Conservation (phyloP, 306 rosid genomes). For the Adenanthera pavonina region DNA sequence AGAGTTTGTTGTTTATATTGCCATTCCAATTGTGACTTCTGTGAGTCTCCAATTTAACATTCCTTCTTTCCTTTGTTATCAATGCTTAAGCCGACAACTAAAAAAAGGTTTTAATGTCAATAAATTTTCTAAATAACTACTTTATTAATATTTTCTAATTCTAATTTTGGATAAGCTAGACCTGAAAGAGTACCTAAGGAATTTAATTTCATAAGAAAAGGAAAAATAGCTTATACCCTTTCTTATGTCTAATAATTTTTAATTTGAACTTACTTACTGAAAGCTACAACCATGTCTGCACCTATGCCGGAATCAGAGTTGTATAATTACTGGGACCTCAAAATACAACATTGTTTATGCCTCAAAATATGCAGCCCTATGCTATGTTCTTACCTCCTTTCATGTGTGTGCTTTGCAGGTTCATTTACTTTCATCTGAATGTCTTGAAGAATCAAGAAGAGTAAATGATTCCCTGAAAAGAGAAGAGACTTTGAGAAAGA, state of each 20-base stretch:
- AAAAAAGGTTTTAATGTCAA: not conserved
- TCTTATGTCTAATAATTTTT: constrained; percentile 9
- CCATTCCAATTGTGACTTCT: constrained; percentile 25
- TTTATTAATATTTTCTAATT: constrained; percentile 5
- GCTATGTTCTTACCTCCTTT: constrained; percentile 9
- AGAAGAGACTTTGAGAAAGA: constrained; percentile 68
- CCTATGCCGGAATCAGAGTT: constrained; percentile 32
- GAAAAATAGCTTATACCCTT: not conserved
- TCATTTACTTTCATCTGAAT: constrained; percentile 72
- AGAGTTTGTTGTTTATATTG: constrained; percentile 40
- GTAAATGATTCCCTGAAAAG: constrained; percentile 69
- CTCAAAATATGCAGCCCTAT: constrained; percentile 11
- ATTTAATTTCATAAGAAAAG: not conserved
- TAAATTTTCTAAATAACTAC: not conserved
- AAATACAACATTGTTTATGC: constrained; percentile 1
- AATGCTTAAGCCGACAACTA: constrained; percentile 12
- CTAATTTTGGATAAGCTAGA: constrained; percentile 18
- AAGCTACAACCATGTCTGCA: constrained; percentile 4
- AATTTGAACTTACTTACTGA: constrained; percentile 12
- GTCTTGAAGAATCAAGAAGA: constrained; percentile 72
- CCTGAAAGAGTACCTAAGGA: constrained; percentile 3
- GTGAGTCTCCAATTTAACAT: constrained; percentile 8
- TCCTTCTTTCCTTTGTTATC: constrained; percentile 5
- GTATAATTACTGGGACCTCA: constrained; percentile 36
- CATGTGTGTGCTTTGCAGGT: constrained; percentile 53